phyloP scores from a whole-genome alignment of 495 filamentous ascomycete genomes.

The Durotheca rogersii region DNA sequence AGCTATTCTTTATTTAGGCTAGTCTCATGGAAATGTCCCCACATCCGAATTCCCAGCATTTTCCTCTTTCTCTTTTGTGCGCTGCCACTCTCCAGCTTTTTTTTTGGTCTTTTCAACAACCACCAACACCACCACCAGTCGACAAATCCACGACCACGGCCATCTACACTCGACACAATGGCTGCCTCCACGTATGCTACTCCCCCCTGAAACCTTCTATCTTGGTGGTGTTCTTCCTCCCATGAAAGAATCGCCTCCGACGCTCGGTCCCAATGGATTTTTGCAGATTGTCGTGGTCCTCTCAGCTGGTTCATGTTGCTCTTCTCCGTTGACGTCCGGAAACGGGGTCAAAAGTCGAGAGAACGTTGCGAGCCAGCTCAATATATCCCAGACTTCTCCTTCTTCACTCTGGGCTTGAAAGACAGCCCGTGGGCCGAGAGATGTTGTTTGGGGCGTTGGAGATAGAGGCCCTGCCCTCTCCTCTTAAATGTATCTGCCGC shows the following conservation, averaged over 20 bases:
- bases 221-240: slow-evolving; percentile 44
- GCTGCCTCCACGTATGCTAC: slow-evolving; percentile 64
- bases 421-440: slow-evolving; percentile 50
- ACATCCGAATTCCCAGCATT: slow-evolving; percentile 18
- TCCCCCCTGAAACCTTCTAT: too few species aligned
- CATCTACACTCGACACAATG: slow-evolving; percentile 52
- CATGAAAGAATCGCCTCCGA: slow-evolving; percentile 48
- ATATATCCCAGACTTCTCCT: slow-evolving; percentile 66
- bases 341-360: slow-evolving; percentile 33
- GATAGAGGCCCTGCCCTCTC: slow-evolving; percentile 70
- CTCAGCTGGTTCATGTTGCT: slow-evolving; percentile 67
- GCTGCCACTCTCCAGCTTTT: slow-evolving; percentile 6
- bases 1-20: slow-evolving; percentile 12
- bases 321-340: slow-evolving; percentile 20
- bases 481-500: slow-evolving; percentile 80
- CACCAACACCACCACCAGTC: slow-evolving; percentile 26
- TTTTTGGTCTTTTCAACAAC: slow-evolving; percentile 12
- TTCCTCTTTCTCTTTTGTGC: slow-evolving; percentile 12
- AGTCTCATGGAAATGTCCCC: slow-evolving; percentile 1
- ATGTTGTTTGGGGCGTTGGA: slow-evolving; percentile 71
- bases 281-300: slow-evolving; percentile 71
- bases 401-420: slow-evolving; percentile 51
- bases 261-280: slow-evolving; percentile 52
- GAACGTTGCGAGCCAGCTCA: slow-evolving; percentile 69
- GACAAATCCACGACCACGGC: slow-evolving; percentile 34